Base-by-base conservation (phyloP, 345 rosid genomes). In the Dipteronia sinensis region DNA sequence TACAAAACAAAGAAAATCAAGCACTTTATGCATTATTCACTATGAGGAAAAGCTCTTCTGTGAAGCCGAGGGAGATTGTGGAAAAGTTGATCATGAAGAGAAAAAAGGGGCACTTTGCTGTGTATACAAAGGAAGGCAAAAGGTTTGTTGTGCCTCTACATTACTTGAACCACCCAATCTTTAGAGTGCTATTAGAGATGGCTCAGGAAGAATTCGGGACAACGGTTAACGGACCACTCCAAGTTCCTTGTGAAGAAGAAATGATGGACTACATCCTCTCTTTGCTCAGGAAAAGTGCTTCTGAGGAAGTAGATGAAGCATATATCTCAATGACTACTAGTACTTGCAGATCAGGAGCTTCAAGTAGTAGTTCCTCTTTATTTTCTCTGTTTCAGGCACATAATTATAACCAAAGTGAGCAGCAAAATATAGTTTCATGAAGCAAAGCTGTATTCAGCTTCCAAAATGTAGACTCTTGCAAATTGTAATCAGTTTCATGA, bases 111-210 rank as follows among this genome's bases (percentile, higher is more conserved):
- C 86, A 86, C 82, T 87, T 87, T 69, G 82, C 89, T 38, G 87
- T 87, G 13, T 86, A 86, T 77, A 83, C 89, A 2, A 83, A 79
- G 71, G 90, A 87, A 78, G 88, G 88, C 75, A 84, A 79, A 74
- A 86, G 87, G 82, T 34, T 89, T 8, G 73, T 86, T 34, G 82
- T 87, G 82, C 89, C 88, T 3, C 42, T 84, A 23, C 80, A 76
- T 53, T 84, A 87, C 77, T 80, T 87, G 77, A 86, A 86, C 59
- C 89, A 89, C 68, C 89, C 90, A 13, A 87, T 89, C 76, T 87
- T 87, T 77, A 82, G 82, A 77, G 90, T 84, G 4, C 55, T 87
- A 12, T 34, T 86, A 69, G 87, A 89, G 77, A 87, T 87, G 90
- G 90, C 90, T 9, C 84, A 81, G 80, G 89, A 89, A 67, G 89